Percentiles rank a stretch among this genome's conserved stretches.
Conservation (phyloP, 2,329 filamentous ascomycete genomes). For the Raffaelea arxii region DNA sequence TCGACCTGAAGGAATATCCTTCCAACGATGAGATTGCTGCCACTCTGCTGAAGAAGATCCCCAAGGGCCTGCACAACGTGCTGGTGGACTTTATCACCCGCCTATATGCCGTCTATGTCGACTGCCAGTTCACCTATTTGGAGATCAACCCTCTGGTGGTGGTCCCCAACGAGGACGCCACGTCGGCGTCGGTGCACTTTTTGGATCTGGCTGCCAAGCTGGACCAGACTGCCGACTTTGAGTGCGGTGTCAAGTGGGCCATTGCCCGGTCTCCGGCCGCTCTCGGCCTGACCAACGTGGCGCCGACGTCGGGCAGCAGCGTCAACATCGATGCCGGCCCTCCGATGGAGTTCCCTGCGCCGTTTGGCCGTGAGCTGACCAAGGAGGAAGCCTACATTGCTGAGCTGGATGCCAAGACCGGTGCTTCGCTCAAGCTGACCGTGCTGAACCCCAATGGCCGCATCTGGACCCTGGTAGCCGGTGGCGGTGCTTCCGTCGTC, state of each 20-base stretch:
- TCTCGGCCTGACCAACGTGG: constrained; percentile 67
- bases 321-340: constrained; percentile 92
- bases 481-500: constrained; percentile 98
- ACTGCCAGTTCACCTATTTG: constrained; percentile 99
- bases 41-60: constrained; percentile 83
- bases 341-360: constrained; percentile 97
- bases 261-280: constrained; percentile 84
- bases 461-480: constrained; percentile 96
- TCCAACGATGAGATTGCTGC: constrained; percentile 90
- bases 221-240: constrained; percentile 97
- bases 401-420: constrained; percentile 97
- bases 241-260: constrained; percentile 98
- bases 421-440: constrained; percentile 96
- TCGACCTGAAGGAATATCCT: constrained; percentile 88
- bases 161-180: constrained; percentile 86
- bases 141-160: constrained; percentile 99
- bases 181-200: constrained; percentile 93
- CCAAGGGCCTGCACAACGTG: constrained; percentile 92
- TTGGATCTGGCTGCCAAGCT: constrained; percentile 97
- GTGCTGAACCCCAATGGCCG: constrained; percentile 86
- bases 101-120: constrained; percentile 96
- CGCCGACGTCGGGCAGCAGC: constrained; percentile 56
- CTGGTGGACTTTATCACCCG: constrained; percentile 98
- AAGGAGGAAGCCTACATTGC: constrained; percentile 99
- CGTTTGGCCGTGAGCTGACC: constrained; percentile 94